Evolutionary conservation across 2,329 filamentous ascomycete species (phyloP).

Genomic region (Ophiostoma sp.): DNA sequence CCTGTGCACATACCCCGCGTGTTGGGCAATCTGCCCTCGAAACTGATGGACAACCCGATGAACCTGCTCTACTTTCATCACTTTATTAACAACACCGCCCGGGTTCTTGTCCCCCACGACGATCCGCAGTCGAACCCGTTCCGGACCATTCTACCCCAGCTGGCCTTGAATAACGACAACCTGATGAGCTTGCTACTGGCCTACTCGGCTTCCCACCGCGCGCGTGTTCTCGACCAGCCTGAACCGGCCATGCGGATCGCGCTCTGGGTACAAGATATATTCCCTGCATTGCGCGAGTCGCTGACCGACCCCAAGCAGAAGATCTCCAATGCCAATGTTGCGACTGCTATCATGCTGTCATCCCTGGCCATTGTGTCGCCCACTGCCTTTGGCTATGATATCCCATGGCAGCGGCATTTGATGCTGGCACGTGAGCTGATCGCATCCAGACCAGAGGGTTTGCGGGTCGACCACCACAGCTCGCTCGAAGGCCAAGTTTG

Average conservation of each 20-base stretch:
- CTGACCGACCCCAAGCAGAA: constrained; percentile 56
- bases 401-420: constrained; percentile 76
- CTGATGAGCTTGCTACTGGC: constrained; percentile 72
- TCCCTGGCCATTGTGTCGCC: constrained; percentile 80
- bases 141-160: constrained; percentile 47
- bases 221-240: constrained; percentile 64
- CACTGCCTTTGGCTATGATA: constrained; percentile 71
- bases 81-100: constrained; percentile 72
- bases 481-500: constrained; percentile 54
- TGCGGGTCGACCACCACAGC: constrained; percentile 45
- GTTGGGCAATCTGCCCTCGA: constrained; percentile 45
- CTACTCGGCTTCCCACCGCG: constrained; percentile 79
- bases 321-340: constrained; percentile 67
- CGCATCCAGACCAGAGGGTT: constrained; percentile 48
- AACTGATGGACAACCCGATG: constrained; percentile 67
- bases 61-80: constrained; percentile 65
- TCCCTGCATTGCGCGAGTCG: constrained; percentile 63
- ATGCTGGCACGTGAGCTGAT: constrained; percentile 72
- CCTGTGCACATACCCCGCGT: constrained; percentile 50
- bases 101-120: constrained; percentile 50
- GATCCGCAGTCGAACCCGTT: constrained; percentile 50
- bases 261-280: constrained; percentile 73
- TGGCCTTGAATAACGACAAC: constrained; percentile 65
- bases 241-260: constrained; percentile 76
- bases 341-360: constrained; percentile 78